These are phyloP conservation scores for Trametes hirsuta DNA, from an alignment of 1,284 basidiomycete species.

Conservation along the genomic window DNA sequence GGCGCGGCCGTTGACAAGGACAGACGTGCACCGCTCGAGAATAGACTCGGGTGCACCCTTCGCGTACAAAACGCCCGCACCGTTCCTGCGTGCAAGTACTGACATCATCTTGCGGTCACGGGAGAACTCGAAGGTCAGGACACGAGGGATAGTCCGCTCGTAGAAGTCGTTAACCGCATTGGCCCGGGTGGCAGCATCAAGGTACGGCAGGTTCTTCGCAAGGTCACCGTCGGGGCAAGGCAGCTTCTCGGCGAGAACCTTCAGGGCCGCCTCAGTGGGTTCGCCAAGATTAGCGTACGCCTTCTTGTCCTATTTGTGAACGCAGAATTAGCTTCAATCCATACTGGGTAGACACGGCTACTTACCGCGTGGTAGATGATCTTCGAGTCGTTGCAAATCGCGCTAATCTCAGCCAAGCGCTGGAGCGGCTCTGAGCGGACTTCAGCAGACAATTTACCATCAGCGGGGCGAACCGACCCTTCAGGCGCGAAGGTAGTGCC, in stretches of 20 bases:
- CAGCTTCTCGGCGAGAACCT: conserved; percentile 92
- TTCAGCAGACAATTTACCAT: conserved; percentile 62
- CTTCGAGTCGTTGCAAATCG: conserved; percentile 93
- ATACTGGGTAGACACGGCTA: conserved; percentile 9
- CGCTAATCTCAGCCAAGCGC: conserved; percentile 85
- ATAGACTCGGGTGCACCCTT: conserved; percentile 98
- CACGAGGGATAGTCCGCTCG: conserved; percentile 73
- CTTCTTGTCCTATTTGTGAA: conserved; percentile 66
- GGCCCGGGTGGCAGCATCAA: conserved; percentile 68
- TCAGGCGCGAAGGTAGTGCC: conserved; percentile 89
- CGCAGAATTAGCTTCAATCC: neutral
- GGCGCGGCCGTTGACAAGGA: conserved; percentile 64
- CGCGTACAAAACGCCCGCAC: conserved; percentile 74
- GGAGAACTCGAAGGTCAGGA: conserved; percentile 96
- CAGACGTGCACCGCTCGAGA: conserved; percentile 83
- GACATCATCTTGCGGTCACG: conserved; percentile 99
- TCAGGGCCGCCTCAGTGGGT: conserved; percentile 95
- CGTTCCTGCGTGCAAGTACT: conserved; percentile 66
- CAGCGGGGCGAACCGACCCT: conserved; percentile 70
- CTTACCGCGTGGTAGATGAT: conserved; percentile 82
- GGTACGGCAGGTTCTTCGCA: conserved; percentile 56
- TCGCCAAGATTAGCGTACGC: conserved; percentile 89
- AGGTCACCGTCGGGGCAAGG: conserved; percentile 61
- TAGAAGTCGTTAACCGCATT: conserved; percentile 86
- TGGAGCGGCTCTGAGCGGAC: conserved; percentile 75